phyloP scores from a whole-genome alignment of 148 eudicot genomes.

The Chenopodium berlandieri region DNA sequence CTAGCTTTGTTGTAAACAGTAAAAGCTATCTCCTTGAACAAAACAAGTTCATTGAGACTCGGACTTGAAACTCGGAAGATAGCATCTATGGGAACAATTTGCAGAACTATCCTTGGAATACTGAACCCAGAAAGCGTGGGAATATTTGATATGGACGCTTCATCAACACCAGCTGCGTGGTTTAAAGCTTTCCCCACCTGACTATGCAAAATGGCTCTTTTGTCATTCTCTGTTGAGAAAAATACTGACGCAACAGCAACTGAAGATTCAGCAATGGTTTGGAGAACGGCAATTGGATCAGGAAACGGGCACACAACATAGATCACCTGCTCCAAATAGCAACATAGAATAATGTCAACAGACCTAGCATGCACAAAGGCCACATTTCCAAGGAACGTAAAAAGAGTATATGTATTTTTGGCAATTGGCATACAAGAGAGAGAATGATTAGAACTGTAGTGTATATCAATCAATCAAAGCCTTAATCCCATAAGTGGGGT shows the following conservation, averaged over 20 bases:
- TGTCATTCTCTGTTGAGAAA: conserved; percentile 76
- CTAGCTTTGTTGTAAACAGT: conserved; percentile 97
- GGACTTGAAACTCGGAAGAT: conserved; percentile 90
- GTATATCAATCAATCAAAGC: too few relatives aligned
- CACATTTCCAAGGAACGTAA: conserved; percentile 8
- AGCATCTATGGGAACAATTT: conserved; percentile 83
- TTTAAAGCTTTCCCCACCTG: conserved; percentile 88
- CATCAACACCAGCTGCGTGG: conserved; percentile 80
- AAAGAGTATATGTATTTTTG: neutral
- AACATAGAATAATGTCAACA: conserved; percentile 15
- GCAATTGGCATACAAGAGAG: too few relatives aligned
- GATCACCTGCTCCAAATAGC: conserved; percentile 61
- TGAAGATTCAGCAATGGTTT: conserved; percentile 78
- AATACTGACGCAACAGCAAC: conserved; percentile 69
- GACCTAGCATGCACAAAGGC: neutral
- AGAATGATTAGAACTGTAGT: too few relatives aligned
- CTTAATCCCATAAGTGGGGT: too few relatives aligned
- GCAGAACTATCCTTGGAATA: conserved; percentile 83
- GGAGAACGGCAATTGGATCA: conserved; percentile 83
- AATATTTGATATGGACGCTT: conserved; percentile 76
- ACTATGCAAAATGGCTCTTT: conserved; percentile 65
- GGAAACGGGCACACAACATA: conserved; percentile 98
- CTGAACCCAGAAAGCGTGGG: conserved; percentile 85
- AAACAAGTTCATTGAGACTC: conserved; percentile 58
- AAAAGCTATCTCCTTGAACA: conserved; percentile 93